A percentile compares a stretch with the other conserved stretches of the same genome.
phyloP scores from a whole-genome alignment of 192 early-diverging fungal genomes.

The Podila epicladia region DNA sequence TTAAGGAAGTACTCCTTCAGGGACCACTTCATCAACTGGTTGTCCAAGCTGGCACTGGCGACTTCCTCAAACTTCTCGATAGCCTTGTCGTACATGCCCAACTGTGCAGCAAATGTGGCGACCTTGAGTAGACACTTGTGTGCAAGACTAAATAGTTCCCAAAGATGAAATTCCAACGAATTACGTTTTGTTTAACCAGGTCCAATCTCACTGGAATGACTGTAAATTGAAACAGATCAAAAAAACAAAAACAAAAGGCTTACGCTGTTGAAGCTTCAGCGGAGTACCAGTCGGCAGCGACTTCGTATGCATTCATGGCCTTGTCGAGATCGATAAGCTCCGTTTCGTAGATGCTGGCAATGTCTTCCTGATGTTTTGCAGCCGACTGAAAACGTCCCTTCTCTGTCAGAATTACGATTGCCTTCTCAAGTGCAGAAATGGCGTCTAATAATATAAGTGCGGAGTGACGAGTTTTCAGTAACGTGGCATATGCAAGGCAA shows the following conservation, averaged over 20 bases:
- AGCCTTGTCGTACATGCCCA: conserved; percentile 90
- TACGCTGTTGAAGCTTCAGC: conserved; percentile 92
- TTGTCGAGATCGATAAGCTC: conserved; percentile 82
- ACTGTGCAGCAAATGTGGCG: conserved; percentile 87
- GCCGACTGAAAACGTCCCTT: conserved; percentile 88
- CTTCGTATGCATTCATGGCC: conserved; percentile 88
- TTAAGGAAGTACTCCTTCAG: conserved; percentile 98
- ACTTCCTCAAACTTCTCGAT: conserved; percentile 92
- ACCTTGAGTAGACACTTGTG: conserved; percentile 94
- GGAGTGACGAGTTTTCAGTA: not conserved
- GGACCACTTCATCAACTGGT: conserved; percentile 94
- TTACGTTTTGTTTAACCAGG: not conserved
- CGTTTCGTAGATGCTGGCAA: conserved; percentile 91
- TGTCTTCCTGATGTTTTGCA: conserved; percentile 93
- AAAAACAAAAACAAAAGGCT: conserved; percentile 27
- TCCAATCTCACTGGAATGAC: not conserved
- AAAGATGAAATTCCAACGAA: not conserved
- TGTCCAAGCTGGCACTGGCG: conserved; percentile 84
- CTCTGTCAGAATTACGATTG: conserved; percentile 85
- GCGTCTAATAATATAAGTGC: conserved; percentile 62
- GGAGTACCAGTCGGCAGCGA: conserved; percentile 93
- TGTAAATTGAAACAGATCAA: not conserved
- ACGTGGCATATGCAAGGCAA: not conserved
- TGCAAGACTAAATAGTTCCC: conserved; percentile 67
- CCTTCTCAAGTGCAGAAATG: conserved; percentile 75